Evolutionary conservation across 495 filamentous ascomycete genomes (phyloP).

Genomic region (Tuber aestivum): DNA sequence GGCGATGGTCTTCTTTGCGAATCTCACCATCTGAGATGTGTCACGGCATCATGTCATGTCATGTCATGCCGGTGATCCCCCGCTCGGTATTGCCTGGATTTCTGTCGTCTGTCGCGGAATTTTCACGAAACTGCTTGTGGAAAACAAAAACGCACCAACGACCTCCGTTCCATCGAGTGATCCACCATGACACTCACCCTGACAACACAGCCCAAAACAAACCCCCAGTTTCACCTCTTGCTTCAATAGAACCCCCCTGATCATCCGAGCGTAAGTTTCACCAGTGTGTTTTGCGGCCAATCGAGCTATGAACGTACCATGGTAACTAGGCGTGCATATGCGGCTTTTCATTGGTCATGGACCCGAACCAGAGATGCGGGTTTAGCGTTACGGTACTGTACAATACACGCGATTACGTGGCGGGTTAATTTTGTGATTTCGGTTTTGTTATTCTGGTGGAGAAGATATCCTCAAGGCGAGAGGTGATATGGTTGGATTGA

Average conservation of each 20-base stretch:
- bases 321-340: conserved; percentile 5
- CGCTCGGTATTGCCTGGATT: background rate
- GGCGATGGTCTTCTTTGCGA: background rate
- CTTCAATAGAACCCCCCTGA: background rate
- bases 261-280: conserved; percentile 2
- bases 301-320: background rate
- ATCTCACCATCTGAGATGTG: background rate
- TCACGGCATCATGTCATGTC: background rate
- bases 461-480: background rate
- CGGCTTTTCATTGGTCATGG: background rate
- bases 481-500: background rate
- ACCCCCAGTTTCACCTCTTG: conserved; percentile 4
- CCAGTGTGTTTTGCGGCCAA: background rate
- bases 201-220: conserved; percentile 5
- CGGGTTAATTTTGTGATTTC: conserved; percentile 1
- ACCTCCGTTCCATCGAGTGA: background rate
- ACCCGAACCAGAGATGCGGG: conserved; percentile 1
- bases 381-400: background rate
- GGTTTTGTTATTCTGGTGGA: background rate
- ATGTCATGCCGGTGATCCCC: background rate
- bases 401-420: background rate
- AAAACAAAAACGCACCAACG: background rate
- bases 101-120: background rate
- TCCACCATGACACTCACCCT: background rate
- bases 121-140: background rate